Base-by-base conservation (phyloP, 306 rosid genomes). In the Dalbergia oliveri region DNA sequence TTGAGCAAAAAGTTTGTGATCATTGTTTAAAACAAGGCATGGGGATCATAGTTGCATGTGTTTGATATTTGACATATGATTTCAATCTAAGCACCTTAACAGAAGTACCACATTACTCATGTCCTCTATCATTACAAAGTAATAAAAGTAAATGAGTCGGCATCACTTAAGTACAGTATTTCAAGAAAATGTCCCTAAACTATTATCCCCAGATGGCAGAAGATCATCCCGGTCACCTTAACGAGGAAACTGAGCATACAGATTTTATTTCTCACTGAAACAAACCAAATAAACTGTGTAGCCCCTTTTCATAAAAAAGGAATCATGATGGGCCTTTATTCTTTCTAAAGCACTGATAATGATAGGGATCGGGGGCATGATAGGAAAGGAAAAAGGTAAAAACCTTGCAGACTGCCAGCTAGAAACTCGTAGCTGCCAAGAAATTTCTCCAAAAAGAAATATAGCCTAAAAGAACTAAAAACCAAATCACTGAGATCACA, bases 11-110 rank as follows among this genome's bases (percentile, higher is more conserved):
- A 8, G 2, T 16, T 56, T 50, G 60, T 57, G 58, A 54, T 66
- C 33, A 16, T 62, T 44, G 33, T 73, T 80, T 73, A 11, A 76
- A 53, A 80, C 39, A 73, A 54, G 64, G 61, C 37, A 5, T 54
- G 61, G 63, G 44, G 37, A 43, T 79, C 66, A 63, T 54, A 62
- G 69, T 74, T 41, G 76, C 79, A 69, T 39, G 74, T 18, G 39
- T 56, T 47, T 58, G 60, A 79, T 72, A 73, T 67, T 74, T 78
- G 56, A 78, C 47, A 34, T 11, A 59, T 39, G 31, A 39, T 39
- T 50, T 49, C 73, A 79, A 60, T 69, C 67, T 33, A 39, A 75
- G 66, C 53, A 69, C 63, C 68, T 21, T n/a, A 71, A 51, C 69
- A 70, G 65, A 63, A 69, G 35, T 12, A 56, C 39, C 69, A 66